Evolutionary conservation across 1,284 basidiomycete genomes (phyloP), one percentile per base, ranked within the genome.

Genomic region (Pseudozyma sp.): DNA sequence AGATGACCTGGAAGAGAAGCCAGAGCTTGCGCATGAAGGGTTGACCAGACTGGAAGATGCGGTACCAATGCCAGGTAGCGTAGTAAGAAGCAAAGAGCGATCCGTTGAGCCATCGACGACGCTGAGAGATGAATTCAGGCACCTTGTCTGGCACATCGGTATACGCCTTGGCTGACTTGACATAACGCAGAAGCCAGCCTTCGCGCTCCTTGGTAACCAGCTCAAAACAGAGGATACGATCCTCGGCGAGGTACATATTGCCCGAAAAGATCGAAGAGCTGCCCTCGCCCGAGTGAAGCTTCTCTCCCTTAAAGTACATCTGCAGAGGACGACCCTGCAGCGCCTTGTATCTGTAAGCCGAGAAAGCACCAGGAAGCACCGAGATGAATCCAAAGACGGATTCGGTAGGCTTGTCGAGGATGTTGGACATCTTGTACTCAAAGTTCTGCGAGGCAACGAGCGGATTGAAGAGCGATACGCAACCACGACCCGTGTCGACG

Each of bases 241-340:
- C 82, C 48, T 83, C 81, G 36, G 81, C 81, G 13, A 82, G 78
- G 55, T 80, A 83, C 82, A 83, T 83, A 70, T 83, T 83, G 49
- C 68, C 69, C 21, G 77, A 75, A 40, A 83, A 83, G 55, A 83
- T 80, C 65, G 79, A 80, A 38, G 61, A 70, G 56, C 81, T 73
- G 21, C 69, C 65, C 21, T 65, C 69, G 19, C 60, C 74, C 45
- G 73, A 61, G 59, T 79, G 61, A 76, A 77, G 91, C 95, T 91
- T 85, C 91, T 95, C 88, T 38, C 95, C 95, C 40, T 95, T 86
- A 88, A 98, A 98, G 87, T 97, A 98, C 85, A 95, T 93, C 77
- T 94, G 91, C 71, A 98, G 82, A 0, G 95, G 95, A 12, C 75
- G 60, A 0, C 94, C 95, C 85, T 93, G 92, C 58, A 97, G 85